A percentile compares a stretch with the other conserved stretches of the same genome.
phyloP scores from a whole-genome alignment of 1,139 yeast genomes.

The Magnusiomyces magnusii region DNA sequence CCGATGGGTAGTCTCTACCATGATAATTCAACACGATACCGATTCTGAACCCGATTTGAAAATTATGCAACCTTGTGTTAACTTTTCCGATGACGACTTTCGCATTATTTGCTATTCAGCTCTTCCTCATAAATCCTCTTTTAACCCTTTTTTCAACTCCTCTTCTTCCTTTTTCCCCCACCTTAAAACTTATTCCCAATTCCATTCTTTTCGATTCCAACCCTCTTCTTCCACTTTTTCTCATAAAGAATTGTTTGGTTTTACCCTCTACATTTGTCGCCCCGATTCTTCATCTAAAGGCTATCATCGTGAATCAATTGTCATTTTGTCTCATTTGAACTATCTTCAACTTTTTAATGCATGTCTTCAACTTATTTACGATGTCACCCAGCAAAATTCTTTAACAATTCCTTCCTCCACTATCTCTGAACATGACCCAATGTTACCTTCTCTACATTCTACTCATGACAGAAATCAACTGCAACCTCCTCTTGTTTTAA shows the following conservation, averaged over 20 bases:
- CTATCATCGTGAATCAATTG: conserved; percentile 28
- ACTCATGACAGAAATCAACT: neutral
- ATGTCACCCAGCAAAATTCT: conserved; percentile 15
- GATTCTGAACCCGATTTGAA: conserved; percentile 33
- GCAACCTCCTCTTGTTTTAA: neutral
- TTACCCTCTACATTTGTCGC: conserved; percentile 24
- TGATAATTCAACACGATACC: conserved; percentile 33
- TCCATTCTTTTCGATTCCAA: conserved; percentile 23
- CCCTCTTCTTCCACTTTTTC: neutral
- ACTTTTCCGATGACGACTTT: conserved; percentile 25
- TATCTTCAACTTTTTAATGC: conserved; percentile 24
- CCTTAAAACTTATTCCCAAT: conserved; percentile 13
- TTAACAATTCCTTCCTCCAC: neutral
- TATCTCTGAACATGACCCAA: neutral
- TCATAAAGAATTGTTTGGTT: conserved; percentile 19
- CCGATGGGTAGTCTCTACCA: conserved; percentile 28
- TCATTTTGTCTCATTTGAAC: conserved; percentile 24
- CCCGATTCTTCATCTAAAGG: conserved; percentile 23
- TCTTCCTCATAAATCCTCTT: conserved; percentile 24
- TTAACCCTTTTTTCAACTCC: neutral
- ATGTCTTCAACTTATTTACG: conserved; percentile 20
- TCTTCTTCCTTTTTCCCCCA: neutral
- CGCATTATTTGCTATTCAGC: conserved; percentile 28
- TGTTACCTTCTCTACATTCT: neutral
- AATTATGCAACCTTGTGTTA: conserved; percentile 26